Conservation (phyloP, 1,284 basidiomycete genomes). For the Moniliella sp. region DNA sequence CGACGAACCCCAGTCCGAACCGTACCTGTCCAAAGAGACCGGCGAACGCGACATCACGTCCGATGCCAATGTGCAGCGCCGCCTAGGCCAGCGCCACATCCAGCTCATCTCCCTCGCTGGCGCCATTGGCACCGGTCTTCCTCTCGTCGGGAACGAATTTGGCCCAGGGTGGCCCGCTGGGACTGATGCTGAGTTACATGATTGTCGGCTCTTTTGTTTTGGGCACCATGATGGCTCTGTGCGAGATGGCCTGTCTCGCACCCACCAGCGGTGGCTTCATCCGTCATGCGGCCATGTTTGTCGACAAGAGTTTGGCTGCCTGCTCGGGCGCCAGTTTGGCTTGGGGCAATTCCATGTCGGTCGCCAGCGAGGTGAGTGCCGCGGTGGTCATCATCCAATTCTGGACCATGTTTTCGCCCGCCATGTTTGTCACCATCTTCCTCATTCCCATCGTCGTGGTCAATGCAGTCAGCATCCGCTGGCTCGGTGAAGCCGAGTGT, state of each 20-base stretch:
- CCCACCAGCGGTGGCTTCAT: slow-evolving; percentile 50
- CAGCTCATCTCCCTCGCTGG: slow-evolving; percentile 26
- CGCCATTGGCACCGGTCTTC: slow-evolving; percentile 39
- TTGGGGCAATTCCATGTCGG: slow-evolving; percentile 35
- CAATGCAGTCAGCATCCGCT: not conserved
- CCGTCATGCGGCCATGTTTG: slow-evolving; percentile 54
- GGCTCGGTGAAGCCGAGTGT: not conserved
- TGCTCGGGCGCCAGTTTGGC: slow-evolving; percentile 39
- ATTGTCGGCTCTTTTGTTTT: slow-evolving; percentile 17
- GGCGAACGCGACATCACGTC: too few species aligned
- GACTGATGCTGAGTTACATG: slow-evolving; percentile 34
- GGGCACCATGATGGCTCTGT: slow-evolving; percentile 34
- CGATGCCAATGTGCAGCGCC: too few species aligned
- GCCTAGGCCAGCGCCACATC: too few species aligned
- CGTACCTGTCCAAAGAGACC: too few species aligned
- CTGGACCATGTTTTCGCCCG: slow-evolving; percentile 40
- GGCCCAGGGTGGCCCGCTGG: slow-evolving; percentile 36
- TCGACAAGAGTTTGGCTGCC: slow-evolving; percentile 50
- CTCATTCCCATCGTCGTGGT: not conserved
- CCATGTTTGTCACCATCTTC: not conserved
- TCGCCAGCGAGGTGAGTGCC: slow-evolving; percentile 58
- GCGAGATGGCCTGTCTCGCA: slow-evolving; percentile 40
- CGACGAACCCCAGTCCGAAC: too few species aligned
- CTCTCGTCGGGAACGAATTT: slow-evolving; percentile 49
- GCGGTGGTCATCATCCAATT: slow-evolving; percentile 55